These are phyloP conservation scores for Hemileccinum impolitum DNA, from an alignment of 768 basidiomycete genomes.

Conservation along the genomic window DNA sequence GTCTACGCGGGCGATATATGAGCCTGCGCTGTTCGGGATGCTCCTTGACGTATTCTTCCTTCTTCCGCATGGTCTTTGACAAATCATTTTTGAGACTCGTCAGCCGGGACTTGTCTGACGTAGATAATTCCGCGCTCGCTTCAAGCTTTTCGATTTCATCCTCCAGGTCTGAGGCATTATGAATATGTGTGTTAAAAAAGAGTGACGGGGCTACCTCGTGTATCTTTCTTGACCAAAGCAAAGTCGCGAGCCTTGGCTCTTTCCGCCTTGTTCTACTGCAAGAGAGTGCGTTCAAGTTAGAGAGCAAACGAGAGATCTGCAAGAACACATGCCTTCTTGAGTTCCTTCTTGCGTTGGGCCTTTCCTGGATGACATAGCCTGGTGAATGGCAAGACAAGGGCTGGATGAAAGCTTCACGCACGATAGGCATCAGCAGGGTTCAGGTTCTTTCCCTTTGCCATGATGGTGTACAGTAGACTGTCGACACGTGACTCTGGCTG, in stretches of 20 bases:
- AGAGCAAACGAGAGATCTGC: conserved; percentile 11
- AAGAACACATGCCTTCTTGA: conserved; percentile 67
- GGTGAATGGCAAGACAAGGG: conserved; percentile 3
- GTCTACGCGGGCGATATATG: conserved; percentile 63
- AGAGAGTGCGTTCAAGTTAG: conserved; percentile 8
- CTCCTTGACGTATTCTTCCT: conserved; percentile 87
- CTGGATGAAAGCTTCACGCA: conserved; percentile 38
- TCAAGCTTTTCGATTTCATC: conserved; percentile 73
- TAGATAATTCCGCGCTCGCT: conserved; percentile 38
- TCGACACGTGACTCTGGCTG: conserved; percentile 25
- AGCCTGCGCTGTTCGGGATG: conserved; percentile 90
- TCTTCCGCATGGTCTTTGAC: conserved; percentile 77
- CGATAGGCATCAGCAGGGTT: conserved; percentile 96
- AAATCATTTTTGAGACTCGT: conserved; percentile 73
- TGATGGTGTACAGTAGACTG: conserved; percentile 23
- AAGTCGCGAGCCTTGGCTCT: conserved; percentile 82
- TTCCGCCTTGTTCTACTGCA: conserved; percentile 87
- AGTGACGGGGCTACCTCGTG: conserved; percentile 50
- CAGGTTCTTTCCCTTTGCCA: conserved; percentile 81
- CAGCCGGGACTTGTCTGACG: conserved; percentile 64
- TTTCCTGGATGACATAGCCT: conserved; percentile 58
- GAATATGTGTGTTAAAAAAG: not conserved
- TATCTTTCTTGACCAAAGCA: conserved; percentile 93
- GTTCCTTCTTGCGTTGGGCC: conserved; percentile 87
- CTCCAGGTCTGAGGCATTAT: conserved; percentile 60